Percentiles rank a stretch among this genome's conserved stretches.
phyloP scores from a whole-genome alignment of 371 early-diverging fungal species.

The Parasitella parasitica region DNA sequence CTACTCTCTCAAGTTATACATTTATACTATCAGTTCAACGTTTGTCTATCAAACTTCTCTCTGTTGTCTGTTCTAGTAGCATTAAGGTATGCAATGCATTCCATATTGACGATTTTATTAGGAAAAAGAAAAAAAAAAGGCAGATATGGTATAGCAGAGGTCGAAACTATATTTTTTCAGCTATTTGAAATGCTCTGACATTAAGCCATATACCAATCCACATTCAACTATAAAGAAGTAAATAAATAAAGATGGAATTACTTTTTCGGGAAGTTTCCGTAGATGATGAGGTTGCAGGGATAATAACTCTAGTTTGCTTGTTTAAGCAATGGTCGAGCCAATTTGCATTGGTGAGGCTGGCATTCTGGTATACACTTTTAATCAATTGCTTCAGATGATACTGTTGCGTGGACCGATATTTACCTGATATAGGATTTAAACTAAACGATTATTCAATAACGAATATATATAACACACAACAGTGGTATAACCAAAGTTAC shows the following conservation, averaged over 20 bases:
- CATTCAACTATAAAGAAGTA: constrained; percentile 12
- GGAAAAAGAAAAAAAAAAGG: constrained; percentile 8
- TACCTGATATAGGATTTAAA: too few relatives aligned
- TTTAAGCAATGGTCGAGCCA: constrained; percentile 16
- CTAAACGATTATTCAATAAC: too few relatives aligned
- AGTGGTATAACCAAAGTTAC: too few relatives aligned
- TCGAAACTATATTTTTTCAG: constrained; percentile 13
- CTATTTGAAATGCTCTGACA: constrained; percentile 16
- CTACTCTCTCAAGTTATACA: constrained; percentile 17
- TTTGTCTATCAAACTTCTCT: constrained; percentile 18
- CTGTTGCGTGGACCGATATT: too few relatives aligned
- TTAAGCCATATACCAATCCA: constrained; percentile 18
- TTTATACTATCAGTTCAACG: constrained; percentile 15
- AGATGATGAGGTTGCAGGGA: constrained; percentile 11
- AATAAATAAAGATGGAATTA: constrained; percentile 6
- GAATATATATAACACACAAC: too few relatives aligned
- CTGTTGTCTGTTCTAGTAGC: constrained; percentile 20
- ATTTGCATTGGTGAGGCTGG: not conserved
- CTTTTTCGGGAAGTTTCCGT: constrained; percentile 13
- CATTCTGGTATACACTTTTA: not conserved
- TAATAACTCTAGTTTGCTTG: constrained; percentile 1
- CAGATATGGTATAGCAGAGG: constrained; percentile 11
- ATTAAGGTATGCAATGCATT: constrained; percentile 20
- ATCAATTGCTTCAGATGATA: constrained; percentile 13
- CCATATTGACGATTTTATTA: constrained; percentile 16